Evolutionary conservation across 2,329 filamentous ascomycete genomes (phyloP), one percentile per base, ranked within the genome.

Genomic region (Cryphonectria radicalis): DNA sequence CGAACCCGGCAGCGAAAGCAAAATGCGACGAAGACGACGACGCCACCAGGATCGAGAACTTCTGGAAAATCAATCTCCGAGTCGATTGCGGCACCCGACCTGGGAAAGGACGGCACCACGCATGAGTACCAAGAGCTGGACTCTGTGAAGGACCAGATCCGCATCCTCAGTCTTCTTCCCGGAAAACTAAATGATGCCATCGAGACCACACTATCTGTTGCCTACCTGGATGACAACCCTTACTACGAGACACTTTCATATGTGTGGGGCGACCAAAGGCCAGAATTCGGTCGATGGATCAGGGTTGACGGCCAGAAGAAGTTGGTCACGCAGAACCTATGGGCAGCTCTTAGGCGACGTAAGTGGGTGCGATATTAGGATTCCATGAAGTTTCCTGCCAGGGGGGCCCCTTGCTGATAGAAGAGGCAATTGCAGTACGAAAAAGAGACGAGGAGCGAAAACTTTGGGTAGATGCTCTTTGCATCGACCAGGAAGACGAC

Each of bases 401-500:
- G 14, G 25, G 19, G 11, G 5, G 4, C 2, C 13, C 13, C 10
- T 40, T 59, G 7, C 55, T 59, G 11, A 59, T 35, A 3, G 14
- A 14, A 17, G 14, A n/a, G 46, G 6, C 19, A n/a, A 50, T 8
- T 3, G 5, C 13, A 59, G 55, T 59, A 19, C 25, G 55, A 3
- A 32, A 35, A 2, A 59, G 14, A 8, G 4, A 59, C 5, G 55
- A 59, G 11, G 25, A 59, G 55, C 55, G 28, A 59, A 17, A 59
- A 25, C 55, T 59, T 19, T 63, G 62, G 62, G 62, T 63, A 10
- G 62, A 63, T 19, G 35, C 62, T 13, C 62, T 63, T n/a, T 63
- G 62, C 32, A 63, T 63, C 32, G 42, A 63, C 35, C 62, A 63
- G 62, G 35, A 22, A 0, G 35, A 63, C 19, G 22, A 59, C 14